phyloP scores from a whole-genome alignment of 75 land plant genomes.

The Cunninghamia lanceolata region DNA sequence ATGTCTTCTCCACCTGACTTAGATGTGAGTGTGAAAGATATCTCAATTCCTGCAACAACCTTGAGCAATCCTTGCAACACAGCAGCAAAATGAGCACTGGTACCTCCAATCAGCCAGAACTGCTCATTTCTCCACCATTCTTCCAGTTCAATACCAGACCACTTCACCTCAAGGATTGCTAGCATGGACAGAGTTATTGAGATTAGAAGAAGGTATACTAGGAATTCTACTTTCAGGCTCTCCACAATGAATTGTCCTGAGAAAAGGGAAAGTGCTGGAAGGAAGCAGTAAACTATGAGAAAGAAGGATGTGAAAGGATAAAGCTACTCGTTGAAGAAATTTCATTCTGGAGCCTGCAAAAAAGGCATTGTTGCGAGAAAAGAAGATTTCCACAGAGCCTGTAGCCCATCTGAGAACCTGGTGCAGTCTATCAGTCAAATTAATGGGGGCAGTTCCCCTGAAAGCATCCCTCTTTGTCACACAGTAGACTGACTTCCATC shows the following conservation, averaged over 20 bases:
- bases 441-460: constrained; percentile 80
- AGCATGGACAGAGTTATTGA: constrained; percentile 39
- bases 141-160: constrained; percentile 54
- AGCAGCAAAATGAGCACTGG: constrained; percentile 63
- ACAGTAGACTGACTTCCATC: constrained; percentile 83
- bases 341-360: constrained; percentile 67
- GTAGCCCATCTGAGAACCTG: constrained; percentile 86
- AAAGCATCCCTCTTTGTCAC: constrained; percentile 75
- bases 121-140: constrained; percentile 70
- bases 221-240: constrained; percentile 48
- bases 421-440: constrained; percentile 75
- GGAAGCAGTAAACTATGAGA: constrained; percentile 40
- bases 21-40: constrained; percentile 61
- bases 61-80: constrained; percentile 55
- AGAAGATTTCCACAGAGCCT: constrained; percentile 80
- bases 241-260: constrained; percentile 52
- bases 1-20: constrained; percentile 49
- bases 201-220: constrained; percentile 32
- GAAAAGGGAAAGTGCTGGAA: constrained; percentile 41
- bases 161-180: constrained; percentile 45
- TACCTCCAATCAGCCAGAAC: constrained; percentile 71
- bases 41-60: constrained; percentile 56
- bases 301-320: constrained; percentile 43
- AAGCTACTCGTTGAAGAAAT: constrained; percentile 30
- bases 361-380: constrained; percentile 75